phyloP scores from a whole-genome alignment of 805 yeast species.

The Hanseniaspora osmophila region DNA sequence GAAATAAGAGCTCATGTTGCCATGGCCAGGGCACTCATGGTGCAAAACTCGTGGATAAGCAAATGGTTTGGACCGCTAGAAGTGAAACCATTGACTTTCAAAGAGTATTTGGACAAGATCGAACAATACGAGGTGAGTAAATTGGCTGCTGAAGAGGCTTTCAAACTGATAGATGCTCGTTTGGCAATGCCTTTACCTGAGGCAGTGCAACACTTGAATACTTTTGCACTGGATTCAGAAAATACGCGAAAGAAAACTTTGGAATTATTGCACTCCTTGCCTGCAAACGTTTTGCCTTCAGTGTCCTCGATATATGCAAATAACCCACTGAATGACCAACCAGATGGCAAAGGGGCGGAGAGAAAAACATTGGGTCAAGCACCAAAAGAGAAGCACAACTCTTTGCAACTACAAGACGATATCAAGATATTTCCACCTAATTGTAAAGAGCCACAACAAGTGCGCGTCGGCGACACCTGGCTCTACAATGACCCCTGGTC shows the following conservation, averaged over 20 bases:
- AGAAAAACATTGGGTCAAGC: not conserved
- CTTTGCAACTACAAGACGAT: not conserved
- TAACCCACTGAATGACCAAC: too few relatives aligned
- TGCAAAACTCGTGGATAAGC: slow-evolving; percentile 32
- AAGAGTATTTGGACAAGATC: slow-evolving; percentile 24
- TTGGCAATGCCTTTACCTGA: not conserved
- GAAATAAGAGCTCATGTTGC: slow-evolving; percentile 26
- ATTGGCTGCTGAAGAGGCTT: slow-evolving; percentile 10
- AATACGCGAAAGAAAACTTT: not conserved
- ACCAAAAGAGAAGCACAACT: not conserved
- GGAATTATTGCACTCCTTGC: not conserved
- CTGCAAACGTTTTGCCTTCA: not conserved
- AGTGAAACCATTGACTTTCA: slow-evolving; percentile 35
- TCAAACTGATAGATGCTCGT: slow-evolving; percentile 6
- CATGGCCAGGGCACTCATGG: slow-evolving; percentile 28
- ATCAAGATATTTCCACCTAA: slow-evolving; percentile 3
- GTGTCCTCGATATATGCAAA: too few relatives aligned
- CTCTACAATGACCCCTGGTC: slow-evolving; percentile 24
- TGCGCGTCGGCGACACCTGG: slow-evolving; percentile 20
- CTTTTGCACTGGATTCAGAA: not conserved
- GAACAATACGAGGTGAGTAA: slow-evolving; percentile 17
- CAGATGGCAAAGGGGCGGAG: too few relatives aligned
- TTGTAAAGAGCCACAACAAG: slow-evolving; percentile 11
- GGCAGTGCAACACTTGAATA: not conserved
- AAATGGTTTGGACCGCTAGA: slow-evolving; percentile 59